Conservation (phyloP, 768 basidiomycete species). For the Mycena polygramma region DNA sequence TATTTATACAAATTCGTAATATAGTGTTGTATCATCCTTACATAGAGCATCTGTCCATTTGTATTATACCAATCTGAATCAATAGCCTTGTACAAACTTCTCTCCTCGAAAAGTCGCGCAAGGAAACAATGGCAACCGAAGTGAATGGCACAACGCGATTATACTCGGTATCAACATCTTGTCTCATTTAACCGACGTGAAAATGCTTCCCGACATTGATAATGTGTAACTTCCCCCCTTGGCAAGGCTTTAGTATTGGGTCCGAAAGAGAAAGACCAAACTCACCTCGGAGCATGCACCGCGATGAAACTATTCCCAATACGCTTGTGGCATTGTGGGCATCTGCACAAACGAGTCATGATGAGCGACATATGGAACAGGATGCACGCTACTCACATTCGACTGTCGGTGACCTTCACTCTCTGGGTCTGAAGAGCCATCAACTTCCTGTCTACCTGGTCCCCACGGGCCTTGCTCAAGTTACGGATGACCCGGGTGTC, state of each 20-base stretch:
- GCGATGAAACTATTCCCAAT: conserved; percentile 95
- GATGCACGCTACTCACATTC: conserved; percentile 77
- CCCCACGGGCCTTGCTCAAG: conserved; percentile 80
- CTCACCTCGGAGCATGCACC: conserved; percentile 89
- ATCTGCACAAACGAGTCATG: conserved; percentile 61
- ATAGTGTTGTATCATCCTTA: conserved; percentile 36
- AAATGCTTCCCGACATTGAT: conserved; percentile 93
- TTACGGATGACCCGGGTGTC: conserved; percentile 78
- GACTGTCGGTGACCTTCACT: conserved; percentile 91
- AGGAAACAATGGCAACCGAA: no score
- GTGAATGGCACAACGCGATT: no score
- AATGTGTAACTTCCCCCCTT: conserved; percentile 97
- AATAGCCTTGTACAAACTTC: conserved; percentile 1
- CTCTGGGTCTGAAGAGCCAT: conserved; percentile 84
- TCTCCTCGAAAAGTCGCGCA: no score
- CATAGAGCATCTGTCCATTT: conserved; percentile 29
- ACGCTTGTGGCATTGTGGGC: conserved; percentile 96
- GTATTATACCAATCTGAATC: conserved; percentile 22
- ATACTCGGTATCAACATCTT: conserved; percentile 39
- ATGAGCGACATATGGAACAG: conserved; percentile 16
- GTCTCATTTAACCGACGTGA: conserved; percentile 65
- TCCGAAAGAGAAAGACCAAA: conserved; percentile 19
- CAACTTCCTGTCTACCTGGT: conserved; percentile 79
- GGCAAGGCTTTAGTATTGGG: not conserved
- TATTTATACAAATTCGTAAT: conserved; percentile 30